Percentiles rank a stretch among this genome's conserved stretches.
These are phyloP conservation scores for Arthromyces matolae DNA, from an alignment of 768 basidiomycete species.

Conservation along the genomic window DNA sequence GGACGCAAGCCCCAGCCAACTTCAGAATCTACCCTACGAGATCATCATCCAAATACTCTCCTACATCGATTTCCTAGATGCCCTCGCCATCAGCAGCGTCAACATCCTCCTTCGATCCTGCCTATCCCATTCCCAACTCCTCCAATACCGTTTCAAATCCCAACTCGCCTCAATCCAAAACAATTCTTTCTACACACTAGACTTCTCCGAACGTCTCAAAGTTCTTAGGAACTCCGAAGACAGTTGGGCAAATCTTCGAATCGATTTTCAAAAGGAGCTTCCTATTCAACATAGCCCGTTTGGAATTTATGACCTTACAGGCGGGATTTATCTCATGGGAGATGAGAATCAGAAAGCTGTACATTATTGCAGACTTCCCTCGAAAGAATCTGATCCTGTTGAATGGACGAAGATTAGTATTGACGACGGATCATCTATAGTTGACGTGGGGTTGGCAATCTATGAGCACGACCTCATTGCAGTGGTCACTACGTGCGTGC, in stretches of 20 bases:
- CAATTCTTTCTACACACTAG: conserved; percentile 1
- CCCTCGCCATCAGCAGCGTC: conserved; percentile 8
- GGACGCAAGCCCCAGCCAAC: background rate
- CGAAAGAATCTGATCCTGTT: conserved; percentile 17
- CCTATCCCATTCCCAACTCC: background rate
- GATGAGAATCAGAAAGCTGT: conserved; percentile 23
- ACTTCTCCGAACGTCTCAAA: conserved; percentile 3
- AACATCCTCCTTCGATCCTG: conserved; percentile 3
- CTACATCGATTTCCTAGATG: conserved; percentile 2
- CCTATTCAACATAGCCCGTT: conserved; percentile 11
- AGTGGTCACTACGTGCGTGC: conserved; percentile 36
- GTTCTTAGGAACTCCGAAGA: conserved; percentile 7
- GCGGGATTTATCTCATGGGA: conserved; percentile 39
- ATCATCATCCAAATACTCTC: conserved; percentile 10
- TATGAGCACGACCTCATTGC: conserved; percentile 44
- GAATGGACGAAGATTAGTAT: conserved; percentile 31
- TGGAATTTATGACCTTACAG: conserved; percentile 42
- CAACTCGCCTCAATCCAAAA: conserved; percentile 8
- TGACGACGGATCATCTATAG: conserved; percentile 24
- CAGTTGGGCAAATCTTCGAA: conserved; percentile 8
- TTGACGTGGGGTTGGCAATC: conserved; percentile 41
- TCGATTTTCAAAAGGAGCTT: conserved; percentile 7
- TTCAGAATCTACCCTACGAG: conserved; percentile 12
- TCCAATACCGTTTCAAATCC: conserved; percentile 9
- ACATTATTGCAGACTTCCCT: conserved; percentile 33